phyloP scores from a whole-genome alignment of 495 filamentous ascomycete genomes.

The Neurospora sp. region DNA sequence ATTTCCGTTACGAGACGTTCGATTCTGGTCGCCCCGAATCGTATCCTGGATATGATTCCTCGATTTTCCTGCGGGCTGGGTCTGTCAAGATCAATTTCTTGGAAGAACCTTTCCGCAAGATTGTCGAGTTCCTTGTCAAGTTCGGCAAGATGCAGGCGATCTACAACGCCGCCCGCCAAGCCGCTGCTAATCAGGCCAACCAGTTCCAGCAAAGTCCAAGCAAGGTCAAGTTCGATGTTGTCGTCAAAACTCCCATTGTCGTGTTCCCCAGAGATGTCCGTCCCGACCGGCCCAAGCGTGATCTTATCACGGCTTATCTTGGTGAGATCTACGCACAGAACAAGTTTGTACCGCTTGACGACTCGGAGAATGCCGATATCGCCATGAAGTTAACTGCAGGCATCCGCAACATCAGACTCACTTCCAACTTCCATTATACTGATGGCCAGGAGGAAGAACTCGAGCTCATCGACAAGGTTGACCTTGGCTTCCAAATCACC shows the following conservation, averaged over 20 bases:
- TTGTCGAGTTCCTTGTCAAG: constrained; percentile 93
- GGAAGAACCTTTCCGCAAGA: constrained; percentile 95
- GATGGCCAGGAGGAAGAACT: constrained; percentile 68
- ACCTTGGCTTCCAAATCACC: constrained; percentile 82
- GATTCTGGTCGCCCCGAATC: constrained; percentile 53
- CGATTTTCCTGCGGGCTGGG: constrained; percentile 76
- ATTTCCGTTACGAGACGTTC: constrained; percentile 95
- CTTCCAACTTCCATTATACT: constrained; percentile 77
- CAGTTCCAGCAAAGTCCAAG: constrained; percentile 83
- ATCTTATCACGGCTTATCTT: constrained; percentile 82
- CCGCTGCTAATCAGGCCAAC: constrained; percentile 87
- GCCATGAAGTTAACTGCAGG: constrained; percentile 87
- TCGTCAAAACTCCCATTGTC: constrained; percentile 88
- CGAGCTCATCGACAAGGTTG: constrained; percentile 93
- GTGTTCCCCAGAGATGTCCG: constrained; percentile 75
- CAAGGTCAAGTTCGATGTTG: constrained; percentile 85
- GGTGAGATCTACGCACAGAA: constrained; percentile 97
- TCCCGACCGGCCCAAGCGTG: constrained; percentile 47
- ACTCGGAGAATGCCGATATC: constrained; percentile 54
- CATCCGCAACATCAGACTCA: constrained; percentile 82
- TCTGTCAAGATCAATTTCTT: constrained; percentile 95
- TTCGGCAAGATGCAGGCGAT: constrained; percentile 99
- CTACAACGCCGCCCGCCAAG: constrained; percentile 92
- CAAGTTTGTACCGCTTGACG: constrained; percentile 71
- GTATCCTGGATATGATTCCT: constrained; percentile 94